phyloP scores from a whole-genome alignment of 441 rosid genomes.

The Mallotus repandus region DNA sequence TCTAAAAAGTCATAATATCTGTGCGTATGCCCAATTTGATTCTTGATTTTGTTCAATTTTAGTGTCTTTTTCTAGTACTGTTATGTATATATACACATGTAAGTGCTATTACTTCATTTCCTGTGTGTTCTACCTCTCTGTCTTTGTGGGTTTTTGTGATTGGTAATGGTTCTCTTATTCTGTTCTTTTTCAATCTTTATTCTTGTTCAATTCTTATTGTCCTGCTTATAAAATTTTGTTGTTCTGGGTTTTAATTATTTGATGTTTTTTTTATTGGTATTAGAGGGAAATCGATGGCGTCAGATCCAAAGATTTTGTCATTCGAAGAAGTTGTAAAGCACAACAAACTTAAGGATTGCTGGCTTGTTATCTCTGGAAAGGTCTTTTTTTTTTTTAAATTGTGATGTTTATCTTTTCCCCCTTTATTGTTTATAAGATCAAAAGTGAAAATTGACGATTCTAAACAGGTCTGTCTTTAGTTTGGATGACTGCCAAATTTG shows the following conservation, averaged over 20 bases:
- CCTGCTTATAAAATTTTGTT: not conserved
- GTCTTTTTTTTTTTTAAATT: constrained; percentile 33
- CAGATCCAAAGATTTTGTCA: constrained; percentile 44
- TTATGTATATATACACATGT: too few species aligned
- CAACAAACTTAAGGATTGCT: constrained; percentile 72
- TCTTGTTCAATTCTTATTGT: not conserved
- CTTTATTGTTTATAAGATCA: not conserved
- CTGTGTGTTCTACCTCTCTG: too few species aligned
- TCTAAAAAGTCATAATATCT: too few species aligned
- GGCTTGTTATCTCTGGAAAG: constrained; percentile 81
- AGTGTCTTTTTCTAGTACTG: too few species aligned
- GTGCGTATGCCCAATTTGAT: too few species aligned
- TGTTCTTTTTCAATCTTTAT: not conserved
- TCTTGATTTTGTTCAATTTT: too few species aligned
- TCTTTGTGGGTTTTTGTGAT: too few species aligned
- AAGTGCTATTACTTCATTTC: too few species aligned
- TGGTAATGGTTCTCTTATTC: too few species aligned
- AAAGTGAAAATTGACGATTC: not conserved
- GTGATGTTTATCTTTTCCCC: too few species aligned
- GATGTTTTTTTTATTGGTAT: not conserved
- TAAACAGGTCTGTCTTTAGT: too few species aligned
- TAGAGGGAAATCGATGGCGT: constrained; percentile 45
- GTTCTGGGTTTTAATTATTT: not conserved
- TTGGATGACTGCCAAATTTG: too few species aligned
- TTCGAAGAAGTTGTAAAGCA: constrained; percentile 78